These are phyloP conservation scores for Hyphopichia homilentoma DNA, from an alignment of 805 yeast species.

Conservation along the genomic window DNA sequence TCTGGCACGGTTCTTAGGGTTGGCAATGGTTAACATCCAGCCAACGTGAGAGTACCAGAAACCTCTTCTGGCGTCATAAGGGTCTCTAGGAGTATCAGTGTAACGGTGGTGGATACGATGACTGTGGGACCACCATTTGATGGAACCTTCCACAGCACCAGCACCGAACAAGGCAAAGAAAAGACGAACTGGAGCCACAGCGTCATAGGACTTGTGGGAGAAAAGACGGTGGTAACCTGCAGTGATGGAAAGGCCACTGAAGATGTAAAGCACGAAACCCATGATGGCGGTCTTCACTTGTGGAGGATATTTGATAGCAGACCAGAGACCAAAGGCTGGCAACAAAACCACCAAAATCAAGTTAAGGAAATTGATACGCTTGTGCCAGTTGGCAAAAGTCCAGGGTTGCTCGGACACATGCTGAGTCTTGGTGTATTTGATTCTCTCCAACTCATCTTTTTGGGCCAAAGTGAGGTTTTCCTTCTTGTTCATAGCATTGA, in stretches of 20 bases:
- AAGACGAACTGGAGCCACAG: conserved; percentile 55
- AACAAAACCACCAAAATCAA: conserved; percentile 57
- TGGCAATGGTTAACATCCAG: conserved; percentile 79
- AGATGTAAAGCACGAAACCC: conserved; percentile 48
- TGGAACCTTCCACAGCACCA: conserved; percentile 78
- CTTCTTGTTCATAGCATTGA: conserved; percentile 25
- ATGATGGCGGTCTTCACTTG: conserved; percentile 50
- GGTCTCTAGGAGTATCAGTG: conserved; percentile 80
- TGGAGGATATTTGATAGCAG: conserved; percentile 47
- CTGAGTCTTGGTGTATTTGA: conserved; percentile 33
- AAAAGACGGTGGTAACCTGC: conserved; percentile 82
- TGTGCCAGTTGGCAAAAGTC: conserved; percentile 68
- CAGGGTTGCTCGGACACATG: conserved; percentile 80
- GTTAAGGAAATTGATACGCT: conserved; percentile 78
- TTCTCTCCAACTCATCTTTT: conserved; percentile 35
- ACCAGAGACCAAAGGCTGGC: conserved; percentile 52
- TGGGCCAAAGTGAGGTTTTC: conserved; percentile 21
- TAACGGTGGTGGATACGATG: conserved; percentile 86
- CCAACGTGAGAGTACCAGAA: conserved; percentile 84
- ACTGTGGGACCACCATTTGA: conserved; percentile 86
- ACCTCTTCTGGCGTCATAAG: conserved; percentile 81
- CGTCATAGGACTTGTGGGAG: conserved; percentile 72
- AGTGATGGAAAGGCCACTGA: conserved; percentile 73
- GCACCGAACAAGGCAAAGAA: conserved; percentile 78
- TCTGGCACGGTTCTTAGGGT: conserved; percentile 77